phyloP scores from a whole-genome alignment of 1,139 yeast species.

The Suhomyces coccinellae region DNA sequence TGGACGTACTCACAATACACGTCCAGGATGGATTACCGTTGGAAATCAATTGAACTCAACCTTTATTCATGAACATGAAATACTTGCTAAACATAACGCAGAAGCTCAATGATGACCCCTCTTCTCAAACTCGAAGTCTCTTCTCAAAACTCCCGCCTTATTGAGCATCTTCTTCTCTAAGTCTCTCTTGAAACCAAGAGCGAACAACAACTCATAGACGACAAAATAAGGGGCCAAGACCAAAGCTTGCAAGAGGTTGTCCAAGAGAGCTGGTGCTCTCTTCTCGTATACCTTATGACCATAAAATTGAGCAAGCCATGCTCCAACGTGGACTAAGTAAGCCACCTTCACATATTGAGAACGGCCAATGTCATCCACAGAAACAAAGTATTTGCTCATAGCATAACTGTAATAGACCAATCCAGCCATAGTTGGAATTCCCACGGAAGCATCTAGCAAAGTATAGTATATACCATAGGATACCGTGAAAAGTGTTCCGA shows the following conservation, averaged over 20 bases:
- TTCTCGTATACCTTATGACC: conserved; percentile 86
- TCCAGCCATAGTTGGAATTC: conserved; percentile 38
- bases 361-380: conserved; percentile 20
- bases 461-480: conserved; percentile 45
- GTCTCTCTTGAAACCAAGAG: conserved; percentile 59
- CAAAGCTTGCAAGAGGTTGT: conserved; percentile 78
- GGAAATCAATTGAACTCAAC: conserved; percentile 78
- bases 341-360: conserved; percentile 31
- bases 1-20: conserved; percentile 80
- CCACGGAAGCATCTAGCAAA: conserved; percentile 43
- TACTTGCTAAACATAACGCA: conserved; percentile 37
- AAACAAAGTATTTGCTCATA: conserved; percentile 24
- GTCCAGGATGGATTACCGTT: conserved; percentile 91
- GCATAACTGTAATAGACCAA: conserved; percentile 46
- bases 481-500: conserved; percentile 35
- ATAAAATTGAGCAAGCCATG: conserved; percentile 87
- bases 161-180: conserved; percentile 57
- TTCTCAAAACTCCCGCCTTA: conserved; percentile 42
- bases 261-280: conserved; percentile 84
- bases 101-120: background rate
- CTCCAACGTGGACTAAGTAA: conserved; percentile 42
- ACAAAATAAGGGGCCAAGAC: conserved; percentile 93
- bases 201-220: conserved; percentile 70
- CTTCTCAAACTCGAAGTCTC: conserved; percentile 19
- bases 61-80: conserved; percentile 58